Evolutionary conservation across 257 asterid genomes (phyloP).

Genomic region (Rubia yunnanensis): DNA sequence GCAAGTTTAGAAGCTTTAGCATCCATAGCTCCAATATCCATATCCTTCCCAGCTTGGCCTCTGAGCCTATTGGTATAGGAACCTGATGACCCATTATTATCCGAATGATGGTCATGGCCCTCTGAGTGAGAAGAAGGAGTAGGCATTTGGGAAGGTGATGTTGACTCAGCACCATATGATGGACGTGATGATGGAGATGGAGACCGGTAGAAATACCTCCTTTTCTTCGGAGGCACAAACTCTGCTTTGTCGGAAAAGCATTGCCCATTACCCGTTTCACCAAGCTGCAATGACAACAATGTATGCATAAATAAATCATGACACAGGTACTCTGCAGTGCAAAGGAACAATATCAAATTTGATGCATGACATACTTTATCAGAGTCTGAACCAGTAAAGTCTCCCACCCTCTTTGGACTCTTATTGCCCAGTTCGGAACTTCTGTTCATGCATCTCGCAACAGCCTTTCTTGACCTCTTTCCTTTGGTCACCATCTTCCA

Average conservation of each 20-base stretch:
- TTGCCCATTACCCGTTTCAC: conserved; percentile 30
- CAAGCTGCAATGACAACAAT: conserved; percentile 32
- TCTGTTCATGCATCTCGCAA: conserved; percentile 40
- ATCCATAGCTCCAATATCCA: conserved; percentile 16
- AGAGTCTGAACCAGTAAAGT: conserved; percentile 58
- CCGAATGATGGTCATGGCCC: conserved; percentile 24
- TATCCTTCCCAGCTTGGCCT: conserved; percentile 14
- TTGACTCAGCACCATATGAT: conserved; percentile 22
- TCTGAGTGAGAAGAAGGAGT: conserved; percentile 40
- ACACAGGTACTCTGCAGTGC: not conserved
- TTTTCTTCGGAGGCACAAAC: conserved; percentile 55
- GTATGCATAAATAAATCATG: not conserved
- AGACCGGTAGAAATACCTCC: conserved; percentile 45
- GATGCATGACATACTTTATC: conserved; percentile 44
- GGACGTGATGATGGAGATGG: conserved; percentile 29
- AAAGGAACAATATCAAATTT: not conserved
- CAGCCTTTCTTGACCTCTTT: conserved; percentile 55
- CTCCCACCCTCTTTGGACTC: conserved; percentile 72
- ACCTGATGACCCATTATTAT: conserved; percentile 29
- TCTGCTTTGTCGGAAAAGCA: conserved; percentile 33
- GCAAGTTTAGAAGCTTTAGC: conserved; percentile 18
- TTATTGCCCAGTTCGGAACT: conserved; percentile 24
- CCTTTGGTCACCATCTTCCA: conserved; percentile 73
- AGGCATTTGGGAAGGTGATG: conserved; percentile 21
- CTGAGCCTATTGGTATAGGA: conserved; percentile 25